A percentile compares a stretch with the other conserved stretches of the same genome.
Evolutionary conservation across 768 basidiomycete species (phyloP).

Genomic region (Trametes elegans): DNA sequence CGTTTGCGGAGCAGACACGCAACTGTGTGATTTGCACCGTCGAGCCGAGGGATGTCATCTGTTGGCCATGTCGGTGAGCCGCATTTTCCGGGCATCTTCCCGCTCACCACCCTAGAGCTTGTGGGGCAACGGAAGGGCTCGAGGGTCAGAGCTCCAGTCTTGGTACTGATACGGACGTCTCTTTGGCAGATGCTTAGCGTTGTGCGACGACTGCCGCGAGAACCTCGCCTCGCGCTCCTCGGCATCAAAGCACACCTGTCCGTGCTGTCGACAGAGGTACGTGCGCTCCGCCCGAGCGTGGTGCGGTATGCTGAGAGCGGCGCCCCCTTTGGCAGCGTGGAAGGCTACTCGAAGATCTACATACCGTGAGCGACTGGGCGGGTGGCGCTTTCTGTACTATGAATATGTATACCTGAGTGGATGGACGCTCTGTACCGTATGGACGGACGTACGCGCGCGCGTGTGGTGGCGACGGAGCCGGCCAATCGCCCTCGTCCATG

Average conservation of each 20-base stretch:
- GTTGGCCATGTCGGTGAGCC: constrained; percentile 80
- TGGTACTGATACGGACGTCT: neutral
- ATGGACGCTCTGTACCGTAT: constrained; percentile 4
- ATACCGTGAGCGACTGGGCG: constrained; percentile 46
- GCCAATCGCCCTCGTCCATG: neutral
- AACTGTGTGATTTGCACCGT: constrained; percentile 70
- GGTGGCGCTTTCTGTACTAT: too few relatives aligned
- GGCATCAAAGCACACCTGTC: constrained; percentile 61
- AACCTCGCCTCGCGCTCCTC: constrained; percentile 53
- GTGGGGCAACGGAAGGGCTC: neutral
- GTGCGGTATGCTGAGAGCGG: neutral
- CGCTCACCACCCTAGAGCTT: too few relatives aligned
- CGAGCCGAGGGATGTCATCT: constrained; percentile 70
- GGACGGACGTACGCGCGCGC: too few relatives aligned
- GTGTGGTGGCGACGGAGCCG: too few relatives aligned
- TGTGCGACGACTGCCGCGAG: constrained; percentile 67
- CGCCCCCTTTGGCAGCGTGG: constrained; percentile 31
- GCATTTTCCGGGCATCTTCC: too few relatives aligned
- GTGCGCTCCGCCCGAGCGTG: neutral
- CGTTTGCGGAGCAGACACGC: constrained; percentile 29
- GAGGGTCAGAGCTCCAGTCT: neutral
- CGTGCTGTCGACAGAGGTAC: constrained; percentile 57
- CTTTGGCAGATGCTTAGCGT: constrained; percentile 42
- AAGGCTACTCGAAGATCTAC: constrained; percentile 62
- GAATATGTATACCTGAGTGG: neutral